phyloP scores from a whole-genome alignment of 1,284 basidiomycete genomes.

The Ceratobasidium sp. region DNA sequence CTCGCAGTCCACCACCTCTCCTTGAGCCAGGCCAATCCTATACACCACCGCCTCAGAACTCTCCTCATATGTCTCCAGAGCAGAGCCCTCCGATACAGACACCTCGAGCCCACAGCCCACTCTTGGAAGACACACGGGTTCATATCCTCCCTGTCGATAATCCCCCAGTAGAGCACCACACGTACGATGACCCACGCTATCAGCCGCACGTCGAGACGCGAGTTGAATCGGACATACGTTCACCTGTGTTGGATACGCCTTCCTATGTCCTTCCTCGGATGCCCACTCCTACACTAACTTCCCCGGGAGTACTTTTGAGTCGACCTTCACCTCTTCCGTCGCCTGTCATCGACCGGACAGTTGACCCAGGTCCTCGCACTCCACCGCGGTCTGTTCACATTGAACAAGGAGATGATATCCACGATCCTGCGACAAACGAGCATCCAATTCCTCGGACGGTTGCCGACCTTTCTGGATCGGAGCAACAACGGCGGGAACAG shows the following conservation, averaged over 20 bases:
- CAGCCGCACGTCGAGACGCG: slow-evolving; percentile 17
- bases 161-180: background rate
- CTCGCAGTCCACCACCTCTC: slow-evolving; percentile 25
- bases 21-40: slow-evolving; percentile 16
- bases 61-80: slow-evolving; percentile 11
- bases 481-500: slow-evolving; percentile 28
- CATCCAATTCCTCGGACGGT: slow-evolving; percentile 16
- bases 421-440: background rate
- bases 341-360: slow-evolving; percentile 12
- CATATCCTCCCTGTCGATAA: slow-evolving; percentile 26
- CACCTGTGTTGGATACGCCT: slow-evolving; percentile 27
- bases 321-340: slow-evolving; percentile 26
- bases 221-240: slow-evolving; percentile 1
- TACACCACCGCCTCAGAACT: slow-evolving; percentile 14
- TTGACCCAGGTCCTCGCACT: background rate
- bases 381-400: slow-evolving; percentile 30
- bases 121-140: slow-evolving; percentile 9
- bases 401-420: slow-evolving; percentile 7
- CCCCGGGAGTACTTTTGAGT: slow-evolving; percentile 26
- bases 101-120: slow-evolving; percentile 23
- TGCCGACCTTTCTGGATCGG: slow-evolving; percentile 6
- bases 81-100: slow-evolving; percentile 33
- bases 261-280: slow-evolving; percentile 36
- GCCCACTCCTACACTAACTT: slow-evolving; percentile 26
- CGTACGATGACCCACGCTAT: slow-evolving; percentile 9